Percentiles rank a stretch among this genome's conserved stretches.
phyloP scores from a whole-genome alignment of 805 yeast genomes.

The Monosporozyma siamensis region DNA sequence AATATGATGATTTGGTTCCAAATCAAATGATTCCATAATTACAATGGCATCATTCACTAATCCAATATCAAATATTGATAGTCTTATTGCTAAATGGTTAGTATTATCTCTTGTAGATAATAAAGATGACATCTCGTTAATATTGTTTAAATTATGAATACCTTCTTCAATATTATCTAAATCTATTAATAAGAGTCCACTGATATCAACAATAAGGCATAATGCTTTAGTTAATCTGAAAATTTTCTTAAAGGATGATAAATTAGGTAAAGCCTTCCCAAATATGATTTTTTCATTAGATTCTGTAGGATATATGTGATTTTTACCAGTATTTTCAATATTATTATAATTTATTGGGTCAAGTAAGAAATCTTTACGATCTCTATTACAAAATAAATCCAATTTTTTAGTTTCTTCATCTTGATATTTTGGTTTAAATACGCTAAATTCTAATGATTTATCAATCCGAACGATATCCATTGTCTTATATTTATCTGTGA shows the following conservation, averaged over 20 bases:
- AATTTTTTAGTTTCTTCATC: slow-evolving; percentile 15
- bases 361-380: background rate
- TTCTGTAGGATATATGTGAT: no score
- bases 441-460: slow-evolving; percentile 11
- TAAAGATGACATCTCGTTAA: background rate
- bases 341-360: background rate
- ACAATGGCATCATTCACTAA: slow-evolving; percentile 18
- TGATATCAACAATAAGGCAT: slow-evolving; percentile 16
- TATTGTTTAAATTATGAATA: background rate
- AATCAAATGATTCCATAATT: slow-evolving; percentile 8
- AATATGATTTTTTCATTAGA: slow-evolving; percentile 1
- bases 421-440: slow-evolving; percentile 19
- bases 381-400: slow-evolving; percentile 9
- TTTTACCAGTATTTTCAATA: background rate
- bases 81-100: slow-evolving; percentile 9
- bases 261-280: background rate
- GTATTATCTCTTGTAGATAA: background rate
- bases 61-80: slow-evolving; percentile 17
- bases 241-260: slow-evolving; percentile 20
- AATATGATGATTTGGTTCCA: slow-evolving; percentile 2
- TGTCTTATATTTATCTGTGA: slow-evolving; percentile 18
- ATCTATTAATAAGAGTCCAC: slow-evolving; percentile 20
- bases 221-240: slow-evolving; percentile 18
- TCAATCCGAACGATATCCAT: slow-evolving; percentile 22
- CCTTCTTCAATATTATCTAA: slow-evolving; percentile 9